These are phyloP conservation scores for Boletales sp. DNA, from an alignment of 768 basidiomycete genomes.

Conservation along the genomic window DNA sequence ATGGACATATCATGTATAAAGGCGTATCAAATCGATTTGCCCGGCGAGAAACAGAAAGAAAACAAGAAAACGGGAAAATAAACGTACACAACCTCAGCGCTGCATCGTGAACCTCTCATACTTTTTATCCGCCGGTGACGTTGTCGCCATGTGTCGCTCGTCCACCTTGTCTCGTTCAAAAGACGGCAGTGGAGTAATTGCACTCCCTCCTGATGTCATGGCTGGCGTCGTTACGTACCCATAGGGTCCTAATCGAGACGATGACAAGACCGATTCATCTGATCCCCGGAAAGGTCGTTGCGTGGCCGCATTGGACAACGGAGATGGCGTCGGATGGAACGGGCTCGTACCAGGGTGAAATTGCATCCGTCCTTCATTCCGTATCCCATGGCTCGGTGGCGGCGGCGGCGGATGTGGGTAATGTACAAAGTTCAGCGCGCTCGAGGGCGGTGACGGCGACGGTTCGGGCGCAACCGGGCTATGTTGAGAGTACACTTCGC, in stretches of 20 bases:
- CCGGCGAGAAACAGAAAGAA: neutral
- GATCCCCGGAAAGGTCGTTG: conserved; percentile 36
- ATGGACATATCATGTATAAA: neutral
- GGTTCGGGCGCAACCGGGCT: conserved; percentile 40
- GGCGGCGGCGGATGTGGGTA: conserved; percentile 42
- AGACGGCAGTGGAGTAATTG: conserved; percentile 33
- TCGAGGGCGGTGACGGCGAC: conserved; percentile 66
- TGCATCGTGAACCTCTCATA: conserved; percentile 29
- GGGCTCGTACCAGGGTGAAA: conserved; percentile 18
- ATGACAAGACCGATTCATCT: conserved; percentile 34
- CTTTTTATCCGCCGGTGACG: conserved; percentile 38
- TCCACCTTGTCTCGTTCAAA: conserved; percentile 58
- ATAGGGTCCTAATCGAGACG: conserved; percentile 34
- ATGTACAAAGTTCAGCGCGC: conserved; percentile 53
- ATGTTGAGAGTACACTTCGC: conserved; percentile 51
- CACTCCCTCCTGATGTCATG: conserved; percentile 29
- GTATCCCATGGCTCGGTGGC: conserved; percentile 33
- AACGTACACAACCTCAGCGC: conserved; percentile 10
- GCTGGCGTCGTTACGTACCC: conserved; percentile 38
- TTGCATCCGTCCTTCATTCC: conserved; percentile 28
- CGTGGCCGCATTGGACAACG: conserved; percentile 24
- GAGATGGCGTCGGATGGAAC: conserved; percentile 45
- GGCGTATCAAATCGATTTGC: conserved; percentile 1
- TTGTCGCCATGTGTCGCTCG: conserved; percentile 46
- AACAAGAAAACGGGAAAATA: neutral